Base-by-base conservation (phyloP, 2,329 filamentous ascomycete species). In the Colletotrichum sp. region DNA sequence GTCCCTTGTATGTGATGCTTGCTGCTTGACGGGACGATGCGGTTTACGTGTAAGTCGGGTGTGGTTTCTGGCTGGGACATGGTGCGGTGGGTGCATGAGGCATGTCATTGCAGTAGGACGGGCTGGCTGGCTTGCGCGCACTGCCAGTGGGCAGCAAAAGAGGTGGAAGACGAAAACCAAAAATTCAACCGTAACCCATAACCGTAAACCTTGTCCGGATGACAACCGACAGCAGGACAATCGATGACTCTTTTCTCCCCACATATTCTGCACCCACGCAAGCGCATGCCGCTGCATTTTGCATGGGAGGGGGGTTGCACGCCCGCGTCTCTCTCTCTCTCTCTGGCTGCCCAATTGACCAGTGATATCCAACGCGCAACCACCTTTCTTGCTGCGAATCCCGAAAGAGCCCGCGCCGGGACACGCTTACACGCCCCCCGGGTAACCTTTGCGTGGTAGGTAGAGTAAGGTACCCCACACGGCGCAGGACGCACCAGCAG, bases 281-380 rank as follows among this genome's bases (percentile, higher is more conserved):
- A 58, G 34, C 62, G 33, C 51, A 21, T 47, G 27, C 12, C 18
- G 43, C 43, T 72, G 70, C 57, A 72, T 55, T 62, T 29, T 31
- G 65, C 70, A 69, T 69, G 27, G 43, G 43, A 51, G 43, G 43
- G 43, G 43, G 43, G 43, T 21, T 51, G n/a, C n/a, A 21, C 43
- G n/a, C 21, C 43, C 43, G 38, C 38, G 38, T 51, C 43, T 47
- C 11, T 21, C 43, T 43, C 11, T 21, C 43, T 43, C 43, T 43
- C 36, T 29, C 38, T 57, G 43, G 59, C 6, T 21, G 29, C 36
- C 36, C 71, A 62, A 73, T 73, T 73, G 71, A 73, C 71, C 71
- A 73, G 55, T 73, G 34, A 65, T 29, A 63, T 70, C 59, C 34
- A 36, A 36, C 24, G 67, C 71, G 71, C 71, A 73, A 70, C 43